Base-by-base conservation (phyloP, 768 basidiomycete genomes). In the Rhodotorula diobovata region DNA sequence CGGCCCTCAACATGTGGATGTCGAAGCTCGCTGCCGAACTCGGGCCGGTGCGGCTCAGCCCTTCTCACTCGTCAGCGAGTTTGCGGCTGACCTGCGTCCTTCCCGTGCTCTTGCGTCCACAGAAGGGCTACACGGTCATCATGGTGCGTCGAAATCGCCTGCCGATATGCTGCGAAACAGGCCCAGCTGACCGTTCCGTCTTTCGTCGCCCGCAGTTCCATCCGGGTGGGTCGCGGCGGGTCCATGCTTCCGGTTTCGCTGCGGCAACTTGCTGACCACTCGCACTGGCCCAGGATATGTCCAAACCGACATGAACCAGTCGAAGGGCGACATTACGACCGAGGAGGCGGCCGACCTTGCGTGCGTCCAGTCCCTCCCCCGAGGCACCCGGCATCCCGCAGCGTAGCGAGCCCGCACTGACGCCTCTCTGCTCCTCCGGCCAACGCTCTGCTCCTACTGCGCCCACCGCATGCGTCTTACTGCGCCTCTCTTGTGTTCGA, bases 1-100 rank as follows among this genome's bases (percentile, higher is more conserved):
- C 60, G 15, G 70, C 73, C 8, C 54, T 74, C 41, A 68, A 74
- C 60, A 74, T 74, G 73, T 62, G 39, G 43, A 35, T 55, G 12
- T 41, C 59, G 59, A 74, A 74, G 63, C 63, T 71, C 15, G 67
- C 70, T 0, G 37, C 46, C 1, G 69, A 71, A 51, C 67, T 74
- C 45, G 61, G 45, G 0, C 59, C 23, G 43, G 48, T 50, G 48
- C 48, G 48, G 21, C 46, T 3, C 21, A 12, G 16, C 25, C 48
- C 48, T 28, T 11, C 48, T 23, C 25, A 28, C 48, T 50, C 25
- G 23, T 12, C 48, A 6, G 9, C 10, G 25, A 6, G 48, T 18
- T 23, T 21, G 2, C 25, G 23, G 23, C 23, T 50, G 25, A 50
- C 48, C 10, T 16, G 11, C 48, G 12, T 1, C 7, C 48, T 28